Base-by-base conservation (phyloP, 768 basidiomycete genomes). In the Tricholomella constricta region DNA sequence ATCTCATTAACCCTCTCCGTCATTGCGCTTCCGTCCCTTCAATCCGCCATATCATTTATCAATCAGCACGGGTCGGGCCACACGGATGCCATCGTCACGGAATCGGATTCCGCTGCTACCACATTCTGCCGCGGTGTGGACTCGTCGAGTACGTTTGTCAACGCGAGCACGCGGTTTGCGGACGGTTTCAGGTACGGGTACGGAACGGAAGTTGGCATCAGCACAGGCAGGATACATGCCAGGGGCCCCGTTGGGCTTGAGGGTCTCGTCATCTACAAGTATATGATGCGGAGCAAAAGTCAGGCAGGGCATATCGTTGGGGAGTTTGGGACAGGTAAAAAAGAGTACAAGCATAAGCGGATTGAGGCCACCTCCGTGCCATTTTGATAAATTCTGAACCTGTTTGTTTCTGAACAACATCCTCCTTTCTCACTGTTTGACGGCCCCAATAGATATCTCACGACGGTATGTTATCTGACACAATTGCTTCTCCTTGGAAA, bases 151-250 rank as follows among this genome's bases (percentile, higher is more conserved):
- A 92, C 92, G 4, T 99, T 89, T 63, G 81, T 96, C 54, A 98
- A 99, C 62, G 95, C 95, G 6, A 93, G 89, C 64, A 98, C 97
- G 9, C 82, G 97, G 32, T 98, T 99, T 67, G 88, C 95, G 0
- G 97, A 99, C 69, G 96, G 97, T 11, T 97, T 95, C 72, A 73
- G 96, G 55, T 98, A 94, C 66, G 97, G 97, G 0, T 94, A 97
- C 59, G 97, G 97, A 2, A 95, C 97, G 4, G 97, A 98, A 71
- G 96, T 99, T 0, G 97, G 97, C 8, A 97, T 99, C 63, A 91
- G 89, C 67, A 99, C 97, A 0, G 95, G 96, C 1, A 86, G 91
- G 65, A 96, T 97, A 51, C 97, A 99, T 65, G 95, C 97, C 14
- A 79, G 96, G 36, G 97, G 97, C 3, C 97, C 97, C 0, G 96